These are phyloP conservation scores for Entelexis paramagnoliae DNA, from an alignment of 1,139 yeast genomes.

Conservation along the genomic window DNA sequence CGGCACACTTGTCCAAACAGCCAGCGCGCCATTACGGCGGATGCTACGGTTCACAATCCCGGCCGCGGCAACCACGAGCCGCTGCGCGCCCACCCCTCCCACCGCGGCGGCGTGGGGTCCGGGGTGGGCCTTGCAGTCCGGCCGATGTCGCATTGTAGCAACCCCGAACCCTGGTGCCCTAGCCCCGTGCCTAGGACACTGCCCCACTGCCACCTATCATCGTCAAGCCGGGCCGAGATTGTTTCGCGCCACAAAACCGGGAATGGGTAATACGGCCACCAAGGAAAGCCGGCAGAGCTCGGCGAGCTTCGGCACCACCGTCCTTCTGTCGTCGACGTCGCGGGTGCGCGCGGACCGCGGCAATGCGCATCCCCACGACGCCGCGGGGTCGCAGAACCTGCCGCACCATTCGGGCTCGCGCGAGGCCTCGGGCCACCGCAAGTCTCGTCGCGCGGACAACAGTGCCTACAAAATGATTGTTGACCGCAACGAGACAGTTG, in stretches of 20 bases:
- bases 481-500: conserved; percentile 38
- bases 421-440: conserved; percentile 4
- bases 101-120: no score
- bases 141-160: conserved; percentile 9
- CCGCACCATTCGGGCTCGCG: background rate
- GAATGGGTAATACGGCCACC: conserved; percentile 27
- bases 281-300: conserved; percentile 21
- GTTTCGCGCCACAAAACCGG: background rate
- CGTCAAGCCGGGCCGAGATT: background rate
- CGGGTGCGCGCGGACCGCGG: background rate
- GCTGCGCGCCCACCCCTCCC: no score
- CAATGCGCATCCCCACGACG: background rate
- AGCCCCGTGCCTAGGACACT: background rate
- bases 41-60: no score
- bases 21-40: no score
- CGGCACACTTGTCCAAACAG: no score
- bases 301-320: background rate
- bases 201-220: background rate
- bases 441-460: background rate
- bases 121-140: background rate
- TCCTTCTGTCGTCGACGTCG: background rate
- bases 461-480: conserved; percentile 25
- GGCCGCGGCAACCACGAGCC: no score
- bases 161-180: conserved; percentile 3
- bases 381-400: background rate